Conservation (phyloP, 23 red algal genomes). For the Pyropia haitanensis region DNA sequence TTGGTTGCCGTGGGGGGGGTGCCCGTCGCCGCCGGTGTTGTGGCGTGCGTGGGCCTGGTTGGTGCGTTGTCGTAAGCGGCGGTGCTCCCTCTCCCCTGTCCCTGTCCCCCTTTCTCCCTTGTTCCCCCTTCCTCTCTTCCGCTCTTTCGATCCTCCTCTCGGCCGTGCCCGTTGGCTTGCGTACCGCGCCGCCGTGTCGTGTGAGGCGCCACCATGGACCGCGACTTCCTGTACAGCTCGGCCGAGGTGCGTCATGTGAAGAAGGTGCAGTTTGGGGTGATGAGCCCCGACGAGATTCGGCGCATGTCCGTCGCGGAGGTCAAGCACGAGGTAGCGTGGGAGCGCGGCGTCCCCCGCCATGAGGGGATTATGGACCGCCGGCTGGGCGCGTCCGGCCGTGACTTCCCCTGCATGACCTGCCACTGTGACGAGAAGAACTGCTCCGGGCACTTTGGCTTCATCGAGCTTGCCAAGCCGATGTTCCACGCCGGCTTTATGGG, state of each 20-base stretch:
- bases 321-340: slow-evolving; percentile 83
- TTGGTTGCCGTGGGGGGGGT: too few species aligned
- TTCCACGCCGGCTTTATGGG: slow-evolving; percentile 79
- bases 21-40: too few species aligned
- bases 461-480: slow-evolving; percentile 90
- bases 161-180: too few species aligned
- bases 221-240: slow-evolving; percentile 30
- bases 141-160: too few species aligned
- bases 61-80: too few species aligned
- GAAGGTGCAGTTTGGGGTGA: slow-evolving; percentile 72
- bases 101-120: too few species aligned
- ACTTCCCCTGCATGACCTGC: slow-evolving; percentile 89
- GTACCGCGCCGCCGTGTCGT: too few species aligned
- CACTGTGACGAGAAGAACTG: slow-evolving; percentile 60
- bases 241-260: slow-evolving; percentile 43
- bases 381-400: slow-evolving; percentile 72
- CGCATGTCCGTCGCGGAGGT: slow-evolving; percentile 85
- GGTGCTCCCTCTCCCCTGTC: too few species aligned
- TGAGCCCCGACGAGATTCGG: slow-evolving; percentile 83
- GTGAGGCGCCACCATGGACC: slow-evolving; percentile 5
- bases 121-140: too few species aligned
- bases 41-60: too few species aligned
- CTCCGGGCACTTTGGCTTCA: slow-evolving; percentile 95
- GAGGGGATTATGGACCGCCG: slow-evolving; percentile 89
- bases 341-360: slow-evolving; percentile 60